Evolutionary conservation across 176 grass and related monocot genomes (phyloP).

Genomic region (Luzula sylvatica): DNA sequence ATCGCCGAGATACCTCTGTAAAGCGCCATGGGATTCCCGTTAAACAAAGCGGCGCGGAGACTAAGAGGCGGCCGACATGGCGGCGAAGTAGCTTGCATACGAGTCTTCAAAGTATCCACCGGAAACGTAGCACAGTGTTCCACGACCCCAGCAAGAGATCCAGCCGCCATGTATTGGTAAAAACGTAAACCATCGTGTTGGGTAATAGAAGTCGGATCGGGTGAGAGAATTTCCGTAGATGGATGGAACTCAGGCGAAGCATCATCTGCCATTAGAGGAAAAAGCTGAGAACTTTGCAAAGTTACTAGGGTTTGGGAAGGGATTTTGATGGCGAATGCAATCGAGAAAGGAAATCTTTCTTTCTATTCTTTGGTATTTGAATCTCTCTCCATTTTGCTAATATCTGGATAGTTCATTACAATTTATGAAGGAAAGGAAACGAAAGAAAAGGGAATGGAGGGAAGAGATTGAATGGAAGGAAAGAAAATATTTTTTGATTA

Average conservation of each 20-base stretch:
- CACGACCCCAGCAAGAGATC: slow-evolving; percentile 78
- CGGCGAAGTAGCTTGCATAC: slow-evolving; percentile 57
- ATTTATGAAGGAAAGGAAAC: too few species aligned
- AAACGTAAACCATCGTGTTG: slow-evolving; percentile 67
- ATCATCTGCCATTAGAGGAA: slow-evolving; percentile 48
- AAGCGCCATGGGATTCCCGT: slow-evolving; percentile 35
- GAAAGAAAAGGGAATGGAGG: too few species aligned
- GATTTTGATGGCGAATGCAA: too few species aligned
- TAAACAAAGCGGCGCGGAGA: slow-evolving; percentile 21
- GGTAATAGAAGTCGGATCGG: slow-evolving; percentile 21
- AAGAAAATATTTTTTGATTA: too few species aligned
- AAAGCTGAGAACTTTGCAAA: too few species aligned
- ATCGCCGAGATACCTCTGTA: slow-evolving; percentile 83
- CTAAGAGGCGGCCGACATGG: slow-evolving; percentile 35
- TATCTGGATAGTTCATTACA: too few species aligned
- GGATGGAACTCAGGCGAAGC: slow-evolving; percentile 39
- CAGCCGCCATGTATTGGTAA: slow-evolving; percentile 95
- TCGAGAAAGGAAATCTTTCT: too few species aligned
- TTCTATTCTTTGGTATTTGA: too few species aligned
- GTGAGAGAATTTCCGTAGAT: slow-evolving; percentile 26
- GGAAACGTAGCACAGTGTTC: slow-evolving; percentile 94
- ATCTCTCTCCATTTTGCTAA: too few species aligned
- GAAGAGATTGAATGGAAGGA: too few species aligned
- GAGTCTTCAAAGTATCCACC: slow-evolving; percentile 81
- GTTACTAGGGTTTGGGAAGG: too few species aligned